Conservation (phyloP, 106 monocot genomes). For the Acorus calamus region DNA sequence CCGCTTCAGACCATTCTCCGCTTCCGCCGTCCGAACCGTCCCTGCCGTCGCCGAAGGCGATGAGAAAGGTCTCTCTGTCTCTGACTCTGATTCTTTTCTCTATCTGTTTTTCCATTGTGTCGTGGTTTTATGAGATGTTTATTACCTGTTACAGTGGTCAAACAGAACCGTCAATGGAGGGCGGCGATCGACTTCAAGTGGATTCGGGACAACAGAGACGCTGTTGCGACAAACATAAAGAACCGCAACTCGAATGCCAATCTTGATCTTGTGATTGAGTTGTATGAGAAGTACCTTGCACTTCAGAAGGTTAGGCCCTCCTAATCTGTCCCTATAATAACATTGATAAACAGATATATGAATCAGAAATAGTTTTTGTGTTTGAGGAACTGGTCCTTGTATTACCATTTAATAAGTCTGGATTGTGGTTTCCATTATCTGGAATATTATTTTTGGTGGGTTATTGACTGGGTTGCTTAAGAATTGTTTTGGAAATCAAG, state of each 20-base stretch:
- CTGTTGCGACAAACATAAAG: conserved; percentile 61
- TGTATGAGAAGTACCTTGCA: conserved; percentile 60
- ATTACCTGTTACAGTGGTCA: conserved; percentile 3
- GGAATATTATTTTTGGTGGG: too few species aligned
- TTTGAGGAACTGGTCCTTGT: neutral
- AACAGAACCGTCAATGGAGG: conserved; percentile 64
- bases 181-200: conserved; percentile 97
- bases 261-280: conserved; percentile 72
- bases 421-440: too few species aligned
- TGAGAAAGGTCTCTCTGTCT: conserved; percentile 25
- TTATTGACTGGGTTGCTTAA: too few species aligned
- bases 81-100: neutral
- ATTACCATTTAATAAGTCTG: too few species aligned
- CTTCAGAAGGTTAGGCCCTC: conserved; percentile 78
- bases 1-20: conserved; percentile 10
- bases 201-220: conserved; percentile 84
- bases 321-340: neutral
- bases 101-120: neutral
- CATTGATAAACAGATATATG: too few species aligned
- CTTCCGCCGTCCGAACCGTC: conserved; percentile 18
- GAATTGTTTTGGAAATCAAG: too few species aligned
- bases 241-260: conserved; percentile 71
- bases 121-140: neutral
- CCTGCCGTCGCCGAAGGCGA: conserved; percentile 4
- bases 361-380: neutral